phyloP scores from a whole-genome alignment of 441 rosid genomes.

The Brassica hybrid region DNA sequence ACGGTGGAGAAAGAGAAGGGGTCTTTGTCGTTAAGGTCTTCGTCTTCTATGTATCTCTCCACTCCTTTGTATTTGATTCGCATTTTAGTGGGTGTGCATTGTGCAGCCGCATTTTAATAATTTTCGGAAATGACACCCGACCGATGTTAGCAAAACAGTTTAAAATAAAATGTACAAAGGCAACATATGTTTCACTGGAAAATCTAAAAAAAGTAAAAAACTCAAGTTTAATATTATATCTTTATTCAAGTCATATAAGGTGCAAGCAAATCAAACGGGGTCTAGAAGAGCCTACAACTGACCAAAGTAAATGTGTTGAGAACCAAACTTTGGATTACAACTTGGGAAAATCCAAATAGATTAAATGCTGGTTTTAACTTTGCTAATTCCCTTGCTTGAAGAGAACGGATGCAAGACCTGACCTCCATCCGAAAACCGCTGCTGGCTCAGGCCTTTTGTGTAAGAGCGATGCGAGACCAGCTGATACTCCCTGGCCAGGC shows the following conservation, averaged over 20 bases:
- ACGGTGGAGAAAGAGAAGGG: slow-evolving; percentile 41
- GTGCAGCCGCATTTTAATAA: background rate
- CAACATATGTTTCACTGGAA: background rate
- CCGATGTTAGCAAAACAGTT: background rate
- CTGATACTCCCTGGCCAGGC: slow-evolving; percentile 44
- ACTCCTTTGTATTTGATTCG: slow-evolving; percentile 34
- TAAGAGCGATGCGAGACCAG: slow-evolving; percentile 57
- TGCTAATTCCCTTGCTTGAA: slow-evolving; percentile 63
- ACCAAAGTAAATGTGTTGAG: slow-evolving; percentile 25
- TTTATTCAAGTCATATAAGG: slow-evolving; percentile 6
- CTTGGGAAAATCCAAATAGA: background rate
- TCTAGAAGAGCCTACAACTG: slow-evolving; percentile 19
- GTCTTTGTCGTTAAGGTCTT: slow-evolving; percentile 30
- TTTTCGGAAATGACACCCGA: background rate
- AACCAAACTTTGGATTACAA: slow-evolving; percentile 20
- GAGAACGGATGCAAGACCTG: slow-evolving; percentile 68
- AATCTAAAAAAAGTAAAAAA: slow-evolving; percentile 1
- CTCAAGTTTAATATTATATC: slow-evolving; percentile 4
- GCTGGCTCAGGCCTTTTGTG: slow-evolving; percentile 62
- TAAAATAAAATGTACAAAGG: background rate
- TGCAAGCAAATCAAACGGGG: slow-evolving; percentile 6
- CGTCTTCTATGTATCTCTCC: slow-evolving; percentile 1
- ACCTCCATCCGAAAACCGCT: slow-evolving; percentile 67
- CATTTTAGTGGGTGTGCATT: slow-evolving; percentile 24
- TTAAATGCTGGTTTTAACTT: background rate